Conservation (phyloP, 1,284 basidiomycete genomes). For the Apiotrichum laibachii region DNA sequence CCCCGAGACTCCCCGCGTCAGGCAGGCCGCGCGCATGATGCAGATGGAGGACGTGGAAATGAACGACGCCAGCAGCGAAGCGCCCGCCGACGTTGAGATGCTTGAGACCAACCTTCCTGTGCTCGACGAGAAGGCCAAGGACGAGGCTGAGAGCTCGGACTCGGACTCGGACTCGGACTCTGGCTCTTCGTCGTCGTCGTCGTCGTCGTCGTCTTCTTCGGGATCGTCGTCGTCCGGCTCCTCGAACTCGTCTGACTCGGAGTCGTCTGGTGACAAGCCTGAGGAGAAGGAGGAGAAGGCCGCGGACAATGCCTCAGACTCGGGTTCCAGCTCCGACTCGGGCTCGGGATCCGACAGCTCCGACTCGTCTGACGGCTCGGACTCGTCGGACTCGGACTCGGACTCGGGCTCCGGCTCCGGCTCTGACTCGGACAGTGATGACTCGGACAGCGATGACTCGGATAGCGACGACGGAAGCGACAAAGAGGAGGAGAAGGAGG, state of each 20-base stretch:
- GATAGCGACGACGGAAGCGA: neutral
- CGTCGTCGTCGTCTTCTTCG: neutral
- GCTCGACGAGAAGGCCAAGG: neutral
- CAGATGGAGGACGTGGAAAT: slow-evolving; percentile 6
- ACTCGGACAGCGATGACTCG: neutral
- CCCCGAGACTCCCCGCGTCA: slow-evolving; percentile 3
- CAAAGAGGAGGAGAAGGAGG: neutral
- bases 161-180: neutral
- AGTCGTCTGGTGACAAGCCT: slow-evolving; percentile 6
- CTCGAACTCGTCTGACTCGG: neutral
- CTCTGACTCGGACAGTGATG: neutral
- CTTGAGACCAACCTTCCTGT: neutral
- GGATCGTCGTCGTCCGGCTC: neutral
- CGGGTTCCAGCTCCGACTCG: slow-evolving; percentile 14
- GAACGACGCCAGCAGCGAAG: neutral
- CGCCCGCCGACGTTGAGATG: neutral
- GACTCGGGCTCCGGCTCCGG: slow-evolving; percentile 5
- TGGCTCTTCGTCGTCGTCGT: neutral
- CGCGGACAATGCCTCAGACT: neutral
- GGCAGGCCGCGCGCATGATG: slow-evolving; percentile 4
- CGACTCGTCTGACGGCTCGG: slow-evolving; percentile 17
- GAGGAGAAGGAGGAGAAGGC: slow-evolving; percentile 11
- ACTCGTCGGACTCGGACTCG: slow-evolving; percentile 10
- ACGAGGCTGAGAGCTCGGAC: neutral
- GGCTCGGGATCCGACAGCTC: slow-evolving; percentile 14